Percentiles rank a stretch among this genome's conserved stretches.
Evolutionary conservation across 140 eudicot genomes (phyloP).

Genomic region (Oenanthe javanica): DNA sequence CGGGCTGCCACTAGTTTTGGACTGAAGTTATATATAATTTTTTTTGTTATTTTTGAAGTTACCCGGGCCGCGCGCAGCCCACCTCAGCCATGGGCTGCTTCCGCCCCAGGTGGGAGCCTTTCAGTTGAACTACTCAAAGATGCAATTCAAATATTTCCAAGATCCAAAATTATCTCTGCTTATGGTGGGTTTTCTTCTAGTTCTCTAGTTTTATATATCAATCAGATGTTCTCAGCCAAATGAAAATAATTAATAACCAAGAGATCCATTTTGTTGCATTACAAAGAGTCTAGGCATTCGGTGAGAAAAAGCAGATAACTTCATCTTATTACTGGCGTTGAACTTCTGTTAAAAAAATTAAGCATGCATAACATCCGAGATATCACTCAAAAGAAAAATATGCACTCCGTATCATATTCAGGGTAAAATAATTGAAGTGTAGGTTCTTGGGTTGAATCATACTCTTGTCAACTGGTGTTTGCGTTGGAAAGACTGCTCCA

Average conservation of each 20-base stretch:
- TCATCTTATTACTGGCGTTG: background rate
- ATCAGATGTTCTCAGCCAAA: background rate
- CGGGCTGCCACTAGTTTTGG: too few species aligned
- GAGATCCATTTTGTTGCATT: background rate
- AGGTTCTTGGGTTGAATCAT: background rate
- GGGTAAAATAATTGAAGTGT: background rate
- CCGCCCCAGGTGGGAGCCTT: constrained; percentile 43
- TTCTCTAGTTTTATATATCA: background rate
- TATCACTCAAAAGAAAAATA: background rate
- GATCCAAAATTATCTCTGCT: constrained; percentile 23
- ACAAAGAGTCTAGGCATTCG: background rate
- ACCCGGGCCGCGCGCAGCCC: too few species aligned
- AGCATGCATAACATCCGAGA: background rate
- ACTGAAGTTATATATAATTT: too few species aligned
- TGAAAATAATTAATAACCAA: background rate
- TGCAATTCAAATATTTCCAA: background rate
- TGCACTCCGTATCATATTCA: background rate
- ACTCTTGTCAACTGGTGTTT: constrained; percentile 1
- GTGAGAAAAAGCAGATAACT: background rate
- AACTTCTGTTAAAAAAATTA: background rate
- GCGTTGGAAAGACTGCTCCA: constrained; percentile 94
- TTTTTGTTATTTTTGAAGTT: too few species aligned
- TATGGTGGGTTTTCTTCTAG: constrained; percentile 45
- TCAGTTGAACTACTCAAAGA: constrained; percentile 2
- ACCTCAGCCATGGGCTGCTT: too few species aligned